A percentile compares a stretch with the other conserved stretches of the same genome.
These are phyloP conservation scores for Balamuthia mandrillaris DNA, from an alignment of 208 protist genomes.

Conservation along the genomic window DNA sequence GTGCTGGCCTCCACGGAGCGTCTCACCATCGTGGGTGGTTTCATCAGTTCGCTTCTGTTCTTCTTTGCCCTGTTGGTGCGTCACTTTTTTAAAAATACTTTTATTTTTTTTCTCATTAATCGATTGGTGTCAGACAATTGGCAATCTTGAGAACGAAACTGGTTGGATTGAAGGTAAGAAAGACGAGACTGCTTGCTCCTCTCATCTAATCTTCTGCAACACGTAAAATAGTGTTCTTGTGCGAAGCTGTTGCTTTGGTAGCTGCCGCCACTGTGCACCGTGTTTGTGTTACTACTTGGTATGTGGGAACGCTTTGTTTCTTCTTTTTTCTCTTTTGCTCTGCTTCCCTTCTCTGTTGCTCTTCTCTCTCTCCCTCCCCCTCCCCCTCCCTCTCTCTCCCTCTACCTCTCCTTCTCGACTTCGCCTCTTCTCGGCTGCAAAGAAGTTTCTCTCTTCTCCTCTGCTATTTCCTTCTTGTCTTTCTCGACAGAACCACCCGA, in stretches of 20 bases:
- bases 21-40: conserved; percentile 43
- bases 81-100: neutral
- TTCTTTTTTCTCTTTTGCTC: too few species aligned
- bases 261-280: conserved; percentile 33
- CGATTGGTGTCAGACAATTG: conserved; percentile 30
- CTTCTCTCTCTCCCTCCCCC: too few species aligned
- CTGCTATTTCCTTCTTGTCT: neutral
- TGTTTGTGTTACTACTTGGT: conserved; percentile 3
- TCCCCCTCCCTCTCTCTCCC: too few species aligned
- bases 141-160: conserved; percentile 40
- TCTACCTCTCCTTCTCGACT: neutral
- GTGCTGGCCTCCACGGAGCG: conserved; percentile 18
- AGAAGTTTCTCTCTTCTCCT: neutral
- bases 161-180: neutral
- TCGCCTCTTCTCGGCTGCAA: neutral
- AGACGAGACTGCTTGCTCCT: neutral
- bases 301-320: too few species aligned
- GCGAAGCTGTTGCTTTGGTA: conserved; percentile 29
- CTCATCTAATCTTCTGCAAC: neutral
- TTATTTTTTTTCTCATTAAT: neutral
- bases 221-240: neutral
- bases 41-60: conserved; percentile 48
- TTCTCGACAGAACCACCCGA: too few species aligned
- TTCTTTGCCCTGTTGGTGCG: conserved; percentile 48
- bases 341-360: too few species aligned